Evolutionary conservation across 805 yeast species (phyloP).

Genomic region (Starmerella vaccinii): DNA sequence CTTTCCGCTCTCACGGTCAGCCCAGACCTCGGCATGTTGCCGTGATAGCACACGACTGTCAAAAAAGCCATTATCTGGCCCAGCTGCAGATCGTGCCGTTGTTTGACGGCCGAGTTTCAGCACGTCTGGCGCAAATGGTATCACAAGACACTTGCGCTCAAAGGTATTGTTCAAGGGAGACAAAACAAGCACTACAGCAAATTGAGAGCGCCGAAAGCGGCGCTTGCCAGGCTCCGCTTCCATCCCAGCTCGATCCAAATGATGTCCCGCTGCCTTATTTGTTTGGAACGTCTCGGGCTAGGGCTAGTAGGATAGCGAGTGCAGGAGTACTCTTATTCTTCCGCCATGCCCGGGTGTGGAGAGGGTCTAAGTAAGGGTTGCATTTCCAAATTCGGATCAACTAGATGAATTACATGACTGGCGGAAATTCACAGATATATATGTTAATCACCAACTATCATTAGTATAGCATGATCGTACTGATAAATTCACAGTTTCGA

Average conservation of each 20-base stretch:
- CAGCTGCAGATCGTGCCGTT: slow-evolving; percentile 43
- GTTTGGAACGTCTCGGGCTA: background rate
- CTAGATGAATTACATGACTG: background rate
- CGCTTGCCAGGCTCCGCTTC: slow-evolving; percentile 11
- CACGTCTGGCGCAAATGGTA: slow-evolving; percentile 75
- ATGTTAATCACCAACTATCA: no score
- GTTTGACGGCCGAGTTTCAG: slow-evolving; percentile 82
- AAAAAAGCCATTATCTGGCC: slow-evolving; percentile 76
- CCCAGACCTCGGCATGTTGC: slow-evolving; percentile 84
- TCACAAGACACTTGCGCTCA: slow-evolving; percentile 61
- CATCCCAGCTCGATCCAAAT: background rate
- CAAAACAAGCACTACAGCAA: slow-evolving; percentile 48
- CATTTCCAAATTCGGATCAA: background rate
- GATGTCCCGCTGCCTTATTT: no score
- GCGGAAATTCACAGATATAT: no score
- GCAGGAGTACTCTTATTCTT: no score
- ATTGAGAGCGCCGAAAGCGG: slow-evolving; percentile 29
- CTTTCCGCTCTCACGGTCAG: slow-evolving; percentile 52
- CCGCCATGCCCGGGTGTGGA: no score
- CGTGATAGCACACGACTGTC: slow-evolving; percentile 88
- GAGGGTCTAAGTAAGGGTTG: background rate
- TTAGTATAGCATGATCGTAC: no score
- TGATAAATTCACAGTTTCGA: no score
- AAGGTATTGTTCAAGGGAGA: slow-evolving; percentile 73
- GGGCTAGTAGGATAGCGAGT: background rate